Conservation (phyloP, 768 basidiomycete species). For the Mycena vulgaris region DNA sequence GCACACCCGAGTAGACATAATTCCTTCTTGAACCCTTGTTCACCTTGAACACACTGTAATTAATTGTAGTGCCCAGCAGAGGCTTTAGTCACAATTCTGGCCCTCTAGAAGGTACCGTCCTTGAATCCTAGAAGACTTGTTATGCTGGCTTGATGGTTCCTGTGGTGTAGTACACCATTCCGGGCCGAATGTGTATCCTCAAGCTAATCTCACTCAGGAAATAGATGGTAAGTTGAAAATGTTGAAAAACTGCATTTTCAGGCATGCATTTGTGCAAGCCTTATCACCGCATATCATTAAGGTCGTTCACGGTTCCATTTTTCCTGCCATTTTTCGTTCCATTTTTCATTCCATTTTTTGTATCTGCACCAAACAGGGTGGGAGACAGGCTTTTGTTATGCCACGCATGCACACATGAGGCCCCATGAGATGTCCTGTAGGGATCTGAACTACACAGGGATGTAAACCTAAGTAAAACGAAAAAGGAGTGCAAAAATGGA, state of each 20-base stretch:
- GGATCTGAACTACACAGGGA: no score
- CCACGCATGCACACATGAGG: no score
- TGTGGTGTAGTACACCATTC: conserved; percentile 10
- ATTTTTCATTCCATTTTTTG: no score
- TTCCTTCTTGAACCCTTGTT: neutral
- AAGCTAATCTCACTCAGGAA: conserved; percentile 1
- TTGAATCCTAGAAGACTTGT: neutral
- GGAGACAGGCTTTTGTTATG: no score
- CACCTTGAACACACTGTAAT: conserved; percentile 1
- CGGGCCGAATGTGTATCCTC: conserved; percentile 8
- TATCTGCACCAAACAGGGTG: no score
- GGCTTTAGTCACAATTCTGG: neutral
- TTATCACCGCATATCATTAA: no score
- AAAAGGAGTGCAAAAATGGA: no score
- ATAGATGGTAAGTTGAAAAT: neutral
- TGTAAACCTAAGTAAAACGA: no score
- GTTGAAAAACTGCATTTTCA: neutral
- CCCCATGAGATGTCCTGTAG: no score
- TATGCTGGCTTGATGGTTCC: conserved; percentile 1
- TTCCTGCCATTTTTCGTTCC: no score
- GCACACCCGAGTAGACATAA: neutral
- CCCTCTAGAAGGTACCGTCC: neutral
- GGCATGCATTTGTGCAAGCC: neutral
- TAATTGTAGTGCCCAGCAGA: neutral
- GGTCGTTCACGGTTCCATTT: no score